Evolutionary conservation across 305 asterid species (phyloP), one percentile per base, ranked within the genome.

Genomic region (Rubia balearica): DNA sequence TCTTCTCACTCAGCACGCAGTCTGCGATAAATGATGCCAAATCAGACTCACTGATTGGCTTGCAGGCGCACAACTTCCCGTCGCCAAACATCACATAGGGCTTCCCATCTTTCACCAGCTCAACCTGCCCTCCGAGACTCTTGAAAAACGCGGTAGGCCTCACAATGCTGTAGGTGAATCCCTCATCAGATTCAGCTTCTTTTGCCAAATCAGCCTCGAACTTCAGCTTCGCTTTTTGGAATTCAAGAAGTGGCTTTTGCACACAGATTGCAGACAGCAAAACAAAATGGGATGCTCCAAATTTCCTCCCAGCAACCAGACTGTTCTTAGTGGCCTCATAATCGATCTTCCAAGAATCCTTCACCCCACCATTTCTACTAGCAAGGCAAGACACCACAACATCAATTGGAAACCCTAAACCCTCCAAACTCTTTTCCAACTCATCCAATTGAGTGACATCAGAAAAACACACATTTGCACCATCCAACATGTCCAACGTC

Each of bases 31-130:
- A 89, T 1, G 95, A 85, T 2, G 96, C 97, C 70, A 94, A 81
- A 81, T 91, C 95, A 19, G 79, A 68, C 77, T 94, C 97, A 43
- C 98, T 91, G 40, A 94, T 94, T 10, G 97, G 96, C 85, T 94
- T 94, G 73, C 98, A 94, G 67, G 96, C 91, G 65, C 98, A 94
- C 70, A 94, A 73, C 38, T 79, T 89, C 42, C 98, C 98, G 16
- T 89, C 96, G 5, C 98, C 98, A 80, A 94, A 89, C 97, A 94
- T 94, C 65, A 94, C 97, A 83, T 94, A 91, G 69, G 96, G 98
- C 84, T 91, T 94, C 55, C 96, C 97, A 72, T 89, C 96, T 75
- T 91, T 89, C 66, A 94, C 97, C 79, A 89, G 67, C 64, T 91
- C 96, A 62, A 94, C 93, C 43, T 94, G 96, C 30, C 98, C 97